Evolutionary conservation across 208 protist species (phyloP), one percentile per base, ranked within the genome.

Genomic region (Leishmania tarentolae): DNA sequence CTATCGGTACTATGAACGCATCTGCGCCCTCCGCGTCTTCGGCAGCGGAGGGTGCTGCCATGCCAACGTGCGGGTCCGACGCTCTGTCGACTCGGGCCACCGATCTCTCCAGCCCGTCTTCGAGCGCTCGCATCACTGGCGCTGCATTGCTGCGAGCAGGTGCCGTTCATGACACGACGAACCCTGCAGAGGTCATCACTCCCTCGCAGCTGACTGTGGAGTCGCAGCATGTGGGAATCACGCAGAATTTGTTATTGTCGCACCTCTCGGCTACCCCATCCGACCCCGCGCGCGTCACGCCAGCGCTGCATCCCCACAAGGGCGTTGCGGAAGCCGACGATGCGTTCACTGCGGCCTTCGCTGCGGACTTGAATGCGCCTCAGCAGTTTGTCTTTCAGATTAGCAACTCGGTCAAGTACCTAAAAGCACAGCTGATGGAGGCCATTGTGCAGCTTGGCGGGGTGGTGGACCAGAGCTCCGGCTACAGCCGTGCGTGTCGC

Each of bases 381-480:
- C 21, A 72, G 28, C 77, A 42, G 9, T 61, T 71, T 28, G 75
- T 84, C 1, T 96, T 96, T 76, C 93, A 96, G 79, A 87, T 96
- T 37, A 93, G 89, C 83, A 90, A 91, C 83, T 91, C 86, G 2
- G 84, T 93, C 13, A 75, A 79, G 42, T 86, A 84, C 35, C 42
- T 84, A n/a, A 86, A 88, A 40, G 68, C 74, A 17, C 78, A 87
- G 81, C 65, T 96, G 1, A 72, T 89, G 19, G 83, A 86, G 40
- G 82, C 79, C 6, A 89, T 94, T 66, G 50, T 35, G 31, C 66
- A 81, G 52, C 84, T 96, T 37, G 91, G 91, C 75, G 80, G 83
- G n/a, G 47, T 69, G 44, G 87, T 95, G 31, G 90, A 94, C 53
- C 78, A 81, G 35, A 79, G 84, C 69, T 87, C 76, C 52, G 65